Evolutionary conservation across 768 basidiomycete species (phyloP).

Genomic region (Boletus sp.): DNA sequence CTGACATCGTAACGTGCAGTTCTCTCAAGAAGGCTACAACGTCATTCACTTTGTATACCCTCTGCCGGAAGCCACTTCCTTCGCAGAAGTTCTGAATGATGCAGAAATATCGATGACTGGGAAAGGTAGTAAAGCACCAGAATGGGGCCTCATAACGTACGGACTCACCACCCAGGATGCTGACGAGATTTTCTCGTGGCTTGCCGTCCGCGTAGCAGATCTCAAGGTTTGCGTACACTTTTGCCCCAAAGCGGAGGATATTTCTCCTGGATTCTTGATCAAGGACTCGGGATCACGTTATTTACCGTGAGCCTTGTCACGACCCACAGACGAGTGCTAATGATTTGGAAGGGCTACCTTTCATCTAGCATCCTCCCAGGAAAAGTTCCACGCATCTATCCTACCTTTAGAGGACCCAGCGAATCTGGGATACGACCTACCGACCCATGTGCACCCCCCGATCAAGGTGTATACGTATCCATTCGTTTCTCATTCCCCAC

Average conservation of each 20-base stretch:
- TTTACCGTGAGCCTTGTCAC: slow-evolving; percentile 26
- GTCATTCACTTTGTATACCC: slow-evolving; percentile 32
- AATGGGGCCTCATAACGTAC: slow-evolving; percentile 33
- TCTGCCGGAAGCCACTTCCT: slow-evolving; percentile 5
- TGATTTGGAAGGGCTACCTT: slow-evolving; percentile 29
- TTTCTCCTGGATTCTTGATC: slow-evolving; percentile 26
- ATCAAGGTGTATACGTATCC: slow-evolving; percentile 37
- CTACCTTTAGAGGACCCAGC: slow-evolving; percentile 22
- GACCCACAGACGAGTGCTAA: background rate
- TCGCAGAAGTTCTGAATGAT: slow-evolving; percentile 18
- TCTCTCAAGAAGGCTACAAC: slow-evolving; percentile 40
- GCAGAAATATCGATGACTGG: slow-evolving; percentile 13
- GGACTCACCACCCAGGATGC: slow-evolving; percentile 28
- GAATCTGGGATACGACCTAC: slow-evolving; percentile 19
- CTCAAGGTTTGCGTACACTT: slow-evolving; percentile 36
- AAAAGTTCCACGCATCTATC: slow-evolving; percentile 31
- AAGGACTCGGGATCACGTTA: slow-evolving; percentile 19
- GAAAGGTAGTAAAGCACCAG: background rate
- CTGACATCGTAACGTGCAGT: slow-evolving; percentile 15
- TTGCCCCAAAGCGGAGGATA: slow-evolving; percentile 28
- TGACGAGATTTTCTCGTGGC: slow-evolving; percentile 9
- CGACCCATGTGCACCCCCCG: slow-evolving; percentile 26
- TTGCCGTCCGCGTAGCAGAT: slow-evolving; percentile 4
- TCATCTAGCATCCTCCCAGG: slow-evolving; percentile 37
- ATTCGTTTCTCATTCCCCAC: slow-evolving; percentile 32